A percentile compares a stretch with the other conserved stretches of the same genome.
Conservation (phyloP, 139 green algal genomes). For the Chlorella sorokiniana region DNA sequence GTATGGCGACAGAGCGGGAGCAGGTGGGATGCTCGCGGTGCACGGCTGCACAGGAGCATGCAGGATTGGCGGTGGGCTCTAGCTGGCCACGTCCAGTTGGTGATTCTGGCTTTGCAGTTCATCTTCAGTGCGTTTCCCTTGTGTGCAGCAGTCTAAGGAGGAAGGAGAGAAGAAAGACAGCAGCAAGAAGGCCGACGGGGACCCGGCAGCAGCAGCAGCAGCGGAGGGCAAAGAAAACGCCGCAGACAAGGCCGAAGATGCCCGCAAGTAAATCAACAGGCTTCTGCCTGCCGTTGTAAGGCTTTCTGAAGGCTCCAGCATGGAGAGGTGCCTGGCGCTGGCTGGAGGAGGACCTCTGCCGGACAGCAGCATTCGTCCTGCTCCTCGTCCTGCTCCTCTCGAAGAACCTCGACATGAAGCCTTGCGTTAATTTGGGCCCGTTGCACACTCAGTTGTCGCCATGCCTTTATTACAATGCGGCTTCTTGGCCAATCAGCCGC, state of each 20-base stretch:
- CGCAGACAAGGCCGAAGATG: neutral
- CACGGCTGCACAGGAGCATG: too few relatives aligned
- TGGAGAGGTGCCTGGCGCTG: too few relatives aligned
- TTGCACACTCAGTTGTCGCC: neutral
- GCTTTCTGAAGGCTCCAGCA: too few relatives aligned
- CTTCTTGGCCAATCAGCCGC: constrained; percentile 34
- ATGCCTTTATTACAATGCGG: constrained; percentile 31
- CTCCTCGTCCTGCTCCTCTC: too few relatives aligned
- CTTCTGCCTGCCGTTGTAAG: too few relatives aligned
- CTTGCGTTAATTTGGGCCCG: too few relatives aligned
- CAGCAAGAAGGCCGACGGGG: neutral
- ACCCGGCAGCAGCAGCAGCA: neutral
- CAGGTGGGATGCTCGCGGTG: too few relatives aligned
- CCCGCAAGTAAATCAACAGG: neutral
- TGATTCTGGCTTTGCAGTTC: too few relatives aligned
- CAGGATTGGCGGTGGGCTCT: too few relatives aligned
- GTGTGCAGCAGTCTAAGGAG: constrained; percentile 5
- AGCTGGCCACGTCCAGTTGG: neutral
- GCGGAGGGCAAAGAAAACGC: neutral
- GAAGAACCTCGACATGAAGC: too few relatives aligned
- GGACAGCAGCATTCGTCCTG: too few relatives aligned
- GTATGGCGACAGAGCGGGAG: neutral
- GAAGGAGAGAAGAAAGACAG: constrained; percentile 1
- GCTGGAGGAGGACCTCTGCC: too few relatives aligned
- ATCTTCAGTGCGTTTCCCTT: neutral